These are phyloP conservation scores for Aspergillus quadricinctus DNA, from an alignment of 2,329 filamentous ascomycete species.

Conservation along the genomic window DNA sequence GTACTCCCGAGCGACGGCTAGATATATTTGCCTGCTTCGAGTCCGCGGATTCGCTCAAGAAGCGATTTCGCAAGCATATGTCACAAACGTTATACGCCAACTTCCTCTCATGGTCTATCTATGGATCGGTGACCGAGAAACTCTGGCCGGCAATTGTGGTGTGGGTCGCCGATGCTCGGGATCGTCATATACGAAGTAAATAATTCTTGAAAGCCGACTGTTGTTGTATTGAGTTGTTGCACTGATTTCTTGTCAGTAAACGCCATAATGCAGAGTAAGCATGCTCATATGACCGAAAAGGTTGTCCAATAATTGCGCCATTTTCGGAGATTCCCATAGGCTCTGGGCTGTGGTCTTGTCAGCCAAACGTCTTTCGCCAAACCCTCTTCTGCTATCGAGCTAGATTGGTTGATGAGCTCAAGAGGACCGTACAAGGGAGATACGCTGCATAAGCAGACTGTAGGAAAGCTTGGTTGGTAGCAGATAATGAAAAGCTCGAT, in stretches of 20 bases:
- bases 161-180: neutral
- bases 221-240: neutral
- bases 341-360: constrained; percentile 15
- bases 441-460: neutral
- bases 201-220: neutral
- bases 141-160: neutral
- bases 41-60: constrained; percentile 58
- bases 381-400: neutral
- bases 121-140: too few relatives aligned
- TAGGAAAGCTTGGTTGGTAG: neutral
- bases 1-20: too few relatives aligned
- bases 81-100: neutral
- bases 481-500: too few relatives aligned
- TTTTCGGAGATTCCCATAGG: constrained; percentile 26
- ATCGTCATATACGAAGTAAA: neutral
- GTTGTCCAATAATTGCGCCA: constrained; percentile 33
- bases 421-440: neutral
- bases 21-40: too few relatives aligned
- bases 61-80: constrained; percentile 68
- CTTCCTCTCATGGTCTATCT: neutral
- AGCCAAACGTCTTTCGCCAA: constrained; percentile 13
- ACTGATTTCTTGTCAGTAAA: neutral
- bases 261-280: neutral
- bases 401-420: neutral
- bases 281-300: constrained; percentile 5